A percentile compares a stretch with the other conserved stretches of the same genome.
Conservation (phyloP, 2,329 filamentous ascomycete genomes). For the Fusarium equiseti region DNA sequence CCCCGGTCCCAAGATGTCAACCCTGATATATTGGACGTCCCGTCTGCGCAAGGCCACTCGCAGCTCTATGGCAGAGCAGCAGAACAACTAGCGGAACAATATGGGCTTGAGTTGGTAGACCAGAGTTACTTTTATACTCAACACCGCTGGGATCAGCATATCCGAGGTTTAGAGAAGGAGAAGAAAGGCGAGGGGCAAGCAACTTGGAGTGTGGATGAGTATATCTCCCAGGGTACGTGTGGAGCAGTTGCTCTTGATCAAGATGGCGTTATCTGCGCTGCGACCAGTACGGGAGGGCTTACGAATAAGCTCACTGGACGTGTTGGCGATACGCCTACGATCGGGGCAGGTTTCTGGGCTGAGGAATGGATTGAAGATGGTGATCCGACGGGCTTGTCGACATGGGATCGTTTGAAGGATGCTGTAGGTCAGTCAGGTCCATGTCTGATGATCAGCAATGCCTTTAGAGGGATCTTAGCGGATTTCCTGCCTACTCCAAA, state of each 20-base stretch:
- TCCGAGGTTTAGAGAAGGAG: conserved; percentile 67
- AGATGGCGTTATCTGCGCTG: conserved; percentile 78
- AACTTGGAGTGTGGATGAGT: conserved; percentile 72
- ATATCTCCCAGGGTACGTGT: conserved; percentile 85
- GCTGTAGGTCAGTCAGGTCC: conserved; percentile 21
- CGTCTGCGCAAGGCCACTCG: conserved; percentile 75
- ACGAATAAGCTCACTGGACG: conserved; percentile 90
- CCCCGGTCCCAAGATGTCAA: conserved; percentile 31
- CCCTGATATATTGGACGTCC: conserved; percentile 54
- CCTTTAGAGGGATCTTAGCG: conserved; percentile 63
- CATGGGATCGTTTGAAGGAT: conserved; percentile 34
- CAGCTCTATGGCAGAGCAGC: conserved; percentile 76
- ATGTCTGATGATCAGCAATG: conserved; percentile 44
- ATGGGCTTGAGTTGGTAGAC: conserved; percentile 78
- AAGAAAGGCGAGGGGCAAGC: conserved; percentile 55
- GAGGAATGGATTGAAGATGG: conserved; percentile 78
- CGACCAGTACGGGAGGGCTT: conserved; percentile 78
- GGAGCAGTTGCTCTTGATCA: conserved; percentile 85
- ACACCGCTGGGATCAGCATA: conserved; percentile 82
- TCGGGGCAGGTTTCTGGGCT: conserved; percentile 91
- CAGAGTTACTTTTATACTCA: conserved; percentile 83
- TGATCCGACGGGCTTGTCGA: conserved; percentile 45
- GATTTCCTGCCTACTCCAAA: conserved; percentile 70
- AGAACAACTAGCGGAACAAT: conserved; percentile 74
- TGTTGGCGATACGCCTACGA: conserved; percentile 86